Evolutionary conservation across 768 basidiomycete genomes (phyloP).

Genomic region (Hygrocybe coccinea): DNA sequence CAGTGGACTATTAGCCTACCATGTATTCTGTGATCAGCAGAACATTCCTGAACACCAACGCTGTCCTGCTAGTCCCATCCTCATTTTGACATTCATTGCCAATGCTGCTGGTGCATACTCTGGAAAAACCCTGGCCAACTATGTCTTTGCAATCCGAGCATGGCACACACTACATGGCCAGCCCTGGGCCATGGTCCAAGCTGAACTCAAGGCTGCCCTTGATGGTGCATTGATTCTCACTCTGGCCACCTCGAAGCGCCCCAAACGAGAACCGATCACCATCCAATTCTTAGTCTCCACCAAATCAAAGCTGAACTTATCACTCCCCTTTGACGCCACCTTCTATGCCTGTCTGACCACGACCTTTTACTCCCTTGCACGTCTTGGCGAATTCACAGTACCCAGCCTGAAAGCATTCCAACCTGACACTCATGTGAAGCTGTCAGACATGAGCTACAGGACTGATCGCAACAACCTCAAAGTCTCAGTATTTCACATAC

Average conservation of each 20-base stretch:
- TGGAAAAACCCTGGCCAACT: slow-evolving; percentile 32
- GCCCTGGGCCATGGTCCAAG: slow-evolving; percentile 24
- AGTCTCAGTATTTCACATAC: slow-evolving; percentile 21
- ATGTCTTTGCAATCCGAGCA: slow-evolving; percentile 34
- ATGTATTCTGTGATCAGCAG: slow-evolving; percentile 35
- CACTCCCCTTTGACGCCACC: slow-evolving; percentile 29
- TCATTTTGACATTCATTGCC: slow-evolving; percentile 30
- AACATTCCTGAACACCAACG: slow-evolving; percentile 28
- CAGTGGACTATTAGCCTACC: slow-evolving; percentile 33
- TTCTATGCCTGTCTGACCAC: slow-evolving; percentile 37
- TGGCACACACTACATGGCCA: slow-evolving; percentile 46
- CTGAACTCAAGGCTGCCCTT: slow-evolving; percentile 25
- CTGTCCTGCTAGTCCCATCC: slow-evolving; percentile 20
- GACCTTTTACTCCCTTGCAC: slow-evolving; percentile 31
- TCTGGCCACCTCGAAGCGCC: slow-evolving; percentile 26
- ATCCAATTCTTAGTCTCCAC: slow-evolving; percentile 20
- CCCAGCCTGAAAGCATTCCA: slow-evolving; percentile 28
- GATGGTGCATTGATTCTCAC: slow-evolving; percentile 26
- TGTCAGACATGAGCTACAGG: slow-evolving; percentile 10
- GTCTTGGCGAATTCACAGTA: slow-evolving; percentile 38
- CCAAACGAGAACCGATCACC: slow-evolving; percentile 30
- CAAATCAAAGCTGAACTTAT: slow-evolving; percentile 19
- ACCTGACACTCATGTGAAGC: slow-evolving; percentile 26
- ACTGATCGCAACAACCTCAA: slow-evolving; percentile 20
- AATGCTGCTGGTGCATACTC: slow-evolving; percentile 31